These are phyloP conservation scores for Phialophora chinensis DNA, from an alignment of 2,329 filamentous ascomycete genomes.

Conservation along the genomic window DNA sequence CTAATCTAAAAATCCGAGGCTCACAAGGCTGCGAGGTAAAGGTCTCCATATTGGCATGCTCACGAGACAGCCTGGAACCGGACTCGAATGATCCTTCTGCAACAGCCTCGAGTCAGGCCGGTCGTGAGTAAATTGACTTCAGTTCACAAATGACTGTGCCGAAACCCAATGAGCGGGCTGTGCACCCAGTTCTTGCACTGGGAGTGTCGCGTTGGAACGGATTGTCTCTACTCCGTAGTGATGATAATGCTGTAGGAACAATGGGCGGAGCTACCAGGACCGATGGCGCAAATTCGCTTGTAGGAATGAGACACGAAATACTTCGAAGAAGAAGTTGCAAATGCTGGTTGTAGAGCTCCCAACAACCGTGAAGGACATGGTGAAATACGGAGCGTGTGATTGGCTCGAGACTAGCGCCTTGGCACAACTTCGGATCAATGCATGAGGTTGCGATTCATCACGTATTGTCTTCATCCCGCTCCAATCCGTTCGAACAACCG, in stretches of 20 bases:
- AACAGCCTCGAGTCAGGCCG: background rate
- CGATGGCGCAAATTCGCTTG: background rate
- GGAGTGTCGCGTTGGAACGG: background rate
- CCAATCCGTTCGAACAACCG: constrained; percentile 12
- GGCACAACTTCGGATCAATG: constrained; percentile 18
- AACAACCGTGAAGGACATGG: background rate
- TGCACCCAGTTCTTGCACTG: background rate
- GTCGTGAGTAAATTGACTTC: background rate
- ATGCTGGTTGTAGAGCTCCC: background rate
- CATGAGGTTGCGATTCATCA: constrained; percentile 17
- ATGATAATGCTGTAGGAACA: background rate
- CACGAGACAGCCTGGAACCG: background rate
- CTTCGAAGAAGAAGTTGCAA: background rate
- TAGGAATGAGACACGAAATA: background rate
- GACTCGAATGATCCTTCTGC: background rate
- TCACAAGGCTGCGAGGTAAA: constrained; percentile 8
- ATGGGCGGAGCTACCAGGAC: background rate
- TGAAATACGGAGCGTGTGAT: constrained; percentile 23
- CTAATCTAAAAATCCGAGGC: background rate
- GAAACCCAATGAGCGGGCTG: background rate
- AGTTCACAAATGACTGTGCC: background rate
- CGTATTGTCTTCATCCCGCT: constrained; percentile 17
- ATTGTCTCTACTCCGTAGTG: background rate
- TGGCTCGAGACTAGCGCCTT: constrained; percentile 20
- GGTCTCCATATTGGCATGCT: background rate